A percentile compares a stretch with the other conserved stretches of the same genome.
These are phyloP conservation scores for Melaleuca quinquenervia DNA, from an alignment of 345 rosid genomes.

Conservation along the genomic window DNA sequence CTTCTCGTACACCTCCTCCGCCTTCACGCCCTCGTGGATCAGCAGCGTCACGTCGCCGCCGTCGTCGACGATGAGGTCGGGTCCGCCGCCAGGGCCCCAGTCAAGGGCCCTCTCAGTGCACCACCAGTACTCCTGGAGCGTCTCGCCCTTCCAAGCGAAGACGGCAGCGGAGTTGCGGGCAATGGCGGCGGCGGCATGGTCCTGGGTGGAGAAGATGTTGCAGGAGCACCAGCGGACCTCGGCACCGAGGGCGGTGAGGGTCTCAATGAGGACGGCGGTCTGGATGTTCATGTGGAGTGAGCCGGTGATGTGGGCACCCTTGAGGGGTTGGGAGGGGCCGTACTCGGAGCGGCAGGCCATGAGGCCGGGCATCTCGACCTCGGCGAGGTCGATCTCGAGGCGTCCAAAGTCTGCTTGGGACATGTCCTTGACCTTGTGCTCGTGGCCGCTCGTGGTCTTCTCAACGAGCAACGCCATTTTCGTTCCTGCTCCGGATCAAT, in stretches of 20 bases:
- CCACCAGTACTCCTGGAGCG: conserved; percentile 97
- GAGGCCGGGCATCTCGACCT: conserved; percentile 76
- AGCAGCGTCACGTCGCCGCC: conserved; percentile 85
- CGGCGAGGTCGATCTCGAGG: conserved; percentile 30
- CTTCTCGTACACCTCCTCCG: conserved; percentile 69
- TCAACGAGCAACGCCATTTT: conserved; percentile 67
- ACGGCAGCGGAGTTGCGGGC: conserved; percentile 88
- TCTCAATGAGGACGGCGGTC: conserved; percentile 83
- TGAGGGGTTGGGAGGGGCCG: conserved; percentile 81
- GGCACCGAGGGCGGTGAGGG: conserved; percentile 81
- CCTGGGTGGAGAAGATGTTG: conserved; percentile 93
- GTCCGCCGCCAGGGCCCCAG: conserved; percentile 87
- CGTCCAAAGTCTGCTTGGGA: conserved; percentile 27
- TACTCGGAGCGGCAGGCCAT: conserved; percentile 80
- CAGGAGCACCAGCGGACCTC: conserved; percentile 95
- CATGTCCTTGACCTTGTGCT: conserved; percentile 14
- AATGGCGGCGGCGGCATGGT: conserved; percentile 84
- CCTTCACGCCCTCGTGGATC: conserved; percentile 87
- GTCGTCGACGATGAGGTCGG: conserved; percentile 79
- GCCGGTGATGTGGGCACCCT: conserved; percentile 83
- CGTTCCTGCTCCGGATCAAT: not conserved
- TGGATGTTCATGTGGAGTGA: conserved; percentile 96
- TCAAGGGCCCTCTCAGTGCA: conserved; percentile 88
- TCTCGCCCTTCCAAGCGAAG: conserved; percentile 95
- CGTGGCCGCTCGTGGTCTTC: conserved; percentile 19